Evolutionary conservation across 2,329 filamentous ascomycete genomes (phyloP).

Genomic region (Cytospora leucostoma): DNA sequence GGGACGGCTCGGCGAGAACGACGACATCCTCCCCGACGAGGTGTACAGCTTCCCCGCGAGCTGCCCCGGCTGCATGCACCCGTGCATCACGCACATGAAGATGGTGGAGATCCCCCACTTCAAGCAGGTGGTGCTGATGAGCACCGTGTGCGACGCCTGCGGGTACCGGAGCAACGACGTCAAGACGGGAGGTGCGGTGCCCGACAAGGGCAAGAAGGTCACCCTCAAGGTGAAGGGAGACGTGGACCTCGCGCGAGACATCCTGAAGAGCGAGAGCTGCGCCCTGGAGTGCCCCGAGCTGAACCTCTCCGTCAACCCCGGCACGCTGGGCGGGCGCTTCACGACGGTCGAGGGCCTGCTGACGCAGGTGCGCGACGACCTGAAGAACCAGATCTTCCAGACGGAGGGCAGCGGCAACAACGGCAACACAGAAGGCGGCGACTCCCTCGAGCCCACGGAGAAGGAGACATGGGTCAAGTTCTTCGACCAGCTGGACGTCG

Average conservation of each 20-base stretch:
- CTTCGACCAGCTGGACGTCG: constrained; percentile 73
- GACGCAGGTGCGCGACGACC: constrained; percentile 87
- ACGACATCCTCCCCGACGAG: constrained; percentile 88
- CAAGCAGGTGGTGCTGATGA: constrained; percentile 96
- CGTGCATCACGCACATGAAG: constrained; percentile 94
- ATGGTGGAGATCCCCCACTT: constrained; percentile 98
- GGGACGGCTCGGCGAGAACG: constrained; percentile 51
- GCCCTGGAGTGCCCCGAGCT: constrained; percentile 85
- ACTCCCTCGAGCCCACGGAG: constrained; percentile 69
- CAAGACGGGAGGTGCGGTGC: constrained; percentile 93
- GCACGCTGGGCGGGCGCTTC: constrained; percentile 92
- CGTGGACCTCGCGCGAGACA: constrained; percentile 83
- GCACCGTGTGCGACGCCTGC: constrained; percentile 86
- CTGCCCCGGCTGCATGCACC: constrained; percentile 86
- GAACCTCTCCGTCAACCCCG: constrained; percentile 82
- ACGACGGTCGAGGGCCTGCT: constrained; percentile 94
- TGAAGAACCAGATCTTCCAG: constrained; percentile 86
- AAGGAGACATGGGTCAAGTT: constrained; percentile 77
- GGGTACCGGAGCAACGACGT: constrained; percentile 96
- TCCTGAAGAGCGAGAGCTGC: constrained; percentile 95
- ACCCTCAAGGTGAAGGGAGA: constrained; percentile 69
- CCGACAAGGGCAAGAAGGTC: constrained; percentile 81
- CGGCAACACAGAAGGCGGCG: constrained; percentile 61
- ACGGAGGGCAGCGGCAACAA: constrained; percentile 67
- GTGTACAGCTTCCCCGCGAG: constrained; percentile 90